Conservation (phyloP, 2,329 filamentous ascomycete genomes). For the Exophiala oligosperma region DNA sequence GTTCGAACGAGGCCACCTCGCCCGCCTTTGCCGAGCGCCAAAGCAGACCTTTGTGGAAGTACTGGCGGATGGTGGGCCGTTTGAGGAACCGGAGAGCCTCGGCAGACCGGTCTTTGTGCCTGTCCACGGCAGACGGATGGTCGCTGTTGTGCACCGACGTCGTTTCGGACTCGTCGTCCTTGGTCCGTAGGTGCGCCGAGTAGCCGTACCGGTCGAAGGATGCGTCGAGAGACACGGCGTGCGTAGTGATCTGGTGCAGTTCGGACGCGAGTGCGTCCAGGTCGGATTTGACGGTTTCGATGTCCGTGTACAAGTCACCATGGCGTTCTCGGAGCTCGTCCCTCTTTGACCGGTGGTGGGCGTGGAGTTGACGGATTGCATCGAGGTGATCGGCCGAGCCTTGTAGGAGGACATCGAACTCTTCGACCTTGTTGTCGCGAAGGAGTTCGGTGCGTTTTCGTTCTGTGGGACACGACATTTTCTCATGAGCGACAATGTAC, state of each 20-base stretch:
- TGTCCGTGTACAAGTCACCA: conserved; percentile 55
- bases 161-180: conserved; percentile 34
- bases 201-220: conserved; percentile 67
- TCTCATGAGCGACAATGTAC: not conserved
- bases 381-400: conserved; percentile 20
- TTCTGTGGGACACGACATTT: not conserved
- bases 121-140: conserved; percentile 30
- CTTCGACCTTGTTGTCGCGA: conserved; percentile 4
- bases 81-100: conserved; percentile 58
- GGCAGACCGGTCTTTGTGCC: conserved; percentile 31
- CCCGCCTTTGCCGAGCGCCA: conserved; percentile 61
- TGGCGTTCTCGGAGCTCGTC: conserved; percentile 51
- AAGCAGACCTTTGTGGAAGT: conserved; percentile 65
- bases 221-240: conserved; percentile 57
- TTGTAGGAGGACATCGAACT: conserved; percentile 23
- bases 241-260: conserved; percentile 55
- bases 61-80: conserved; percentile 62
- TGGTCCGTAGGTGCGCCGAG: conserved; percentile 57
- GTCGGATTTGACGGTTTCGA: conserved; percentile 56
- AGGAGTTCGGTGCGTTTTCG: conserved; percentile 11
- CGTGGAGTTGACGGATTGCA: conserved; percentile 53
- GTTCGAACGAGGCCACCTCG: conserved; percentile 63
- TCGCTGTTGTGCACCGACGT: conserved; percentile 19
- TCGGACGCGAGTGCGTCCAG: conserved; percentile 55
- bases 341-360: conserved; percentile 53